Evolutionary conservation across 2,329 filamentous ascomycete species (phyloP).

Genomic region (Pseudogymnoascus sp.): DNA sequence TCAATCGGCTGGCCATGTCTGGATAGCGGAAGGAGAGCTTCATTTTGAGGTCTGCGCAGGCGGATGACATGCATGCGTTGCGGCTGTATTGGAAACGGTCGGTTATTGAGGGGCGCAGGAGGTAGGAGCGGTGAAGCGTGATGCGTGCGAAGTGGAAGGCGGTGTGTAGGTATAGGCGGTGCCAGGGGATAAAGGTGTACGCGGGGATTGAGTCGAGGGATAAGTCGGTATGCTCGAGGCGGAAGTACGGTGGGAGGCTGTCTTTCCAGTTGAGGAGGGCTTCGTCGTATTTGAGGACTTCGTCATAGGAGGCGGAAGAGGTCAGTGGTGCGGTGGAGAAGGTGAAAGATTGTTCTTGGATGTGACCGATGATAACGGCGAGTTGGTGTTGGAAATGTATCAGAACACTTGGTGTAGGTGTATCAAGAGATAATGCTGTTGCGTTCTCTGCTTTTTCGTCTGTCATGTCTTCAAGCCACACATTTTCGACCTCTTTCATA

Average conservation of each 20-base stretch:
- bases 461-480: slow-evolving; percentile 31
- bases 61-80: slow-evolving; percentile 34
- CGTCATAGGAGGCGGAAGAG: slow-evolving; percentile 31
- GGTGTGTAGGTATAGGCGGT: slow-evolving; percentile 33
- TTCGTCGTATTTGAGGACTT: slow-evolving; percentile 30
- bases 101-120: slow-evolving; percentile 34
- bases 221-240: slow-evolving; percentile 27
- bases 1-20: slow-evolving; percentile 28
- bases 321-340: slow-evolving; percentile 13
- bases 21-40: slow-evolving; percentile 28
- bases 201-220: slow-evolving; percentile 23
- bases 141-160: slow-evolving; percentile 34
- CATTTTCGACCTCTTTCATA: slow-evolving; percentile 31
- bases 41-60: slow-evolving; percentile 34
- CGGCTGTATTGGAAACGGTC: slow-evolving; percentile 33
- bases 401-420: slow-evolving; percentile 30
- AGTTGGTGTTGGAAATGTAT: slow-evolving; percentile 28
- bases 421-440: slow-evolving; percentile 22
- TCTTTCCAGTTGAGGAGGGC: slow-evolving; percentile 29
- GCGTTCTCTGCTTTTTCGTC: slow-evolving; percentile 25
- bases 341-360: slow-evolving; percentile 34
- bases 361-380: slow-evolving; percentile 32
- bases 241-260: slow-evolving; percentile 30
- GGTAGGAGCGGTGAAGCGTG: slow-evolving; percentile 33
- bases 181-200: slow-evolving; percentile 30